phyloP scores from a whole-genome alignment of 768 basidiomycete species.

The Leccinellum luteum region DNA sequence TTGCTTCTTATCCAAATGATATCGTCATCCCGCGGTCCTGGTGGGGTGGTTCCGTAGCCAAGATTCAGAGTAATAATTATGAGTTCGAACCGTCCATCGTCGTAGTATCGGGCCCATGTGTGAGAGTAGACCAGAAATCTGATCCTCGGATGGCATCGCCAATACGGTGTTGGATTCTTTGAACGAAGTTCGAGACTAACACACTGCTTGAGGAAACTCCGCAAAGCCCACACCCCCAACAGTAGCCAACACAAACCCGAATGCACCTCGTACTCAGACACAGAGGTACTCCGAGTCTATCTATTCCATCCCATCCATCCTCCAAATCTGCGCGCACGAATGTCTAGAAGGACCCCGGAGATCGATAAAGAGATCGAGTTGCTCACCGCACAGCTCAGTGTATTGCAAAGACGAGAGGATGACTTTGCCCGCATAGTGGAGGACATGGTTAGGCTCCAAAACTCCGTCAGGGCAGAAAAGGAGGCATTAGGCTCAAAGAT shows the following conservation, averaged over 20 bases:
- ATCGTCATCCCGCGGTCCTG: neutral
- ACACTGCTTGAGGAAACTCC: neutral
- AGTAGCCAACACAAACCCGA: neutral
- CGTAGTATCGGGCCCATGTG: neutral
- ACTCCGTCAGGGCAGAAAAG: conserved; percentile 35
- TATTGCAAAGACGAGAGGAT: conserved; percentile 36
- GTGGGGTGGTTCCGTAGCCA: neutral
- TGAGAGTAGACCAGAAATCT: neutral
- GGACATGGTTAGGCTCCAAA: conserved; percentile 39
- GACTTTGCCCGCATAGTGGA: conserved; percentile 41
- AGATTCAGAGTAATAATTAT: neutral
- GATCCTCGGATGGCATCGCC: neutral
- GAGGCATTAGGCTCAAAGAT: conserved; percentile 29
- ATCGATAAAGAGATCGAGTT: conserved; percentile 38
- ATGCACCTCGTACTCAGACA: neutral
- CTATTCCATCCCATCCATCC: neutral
- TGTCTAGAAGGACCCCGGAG: conserved; percentile 20
- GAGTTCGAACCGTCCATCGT: neutral
- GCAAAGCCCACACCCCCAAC: neutral
- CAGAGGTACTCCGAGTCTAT: neutral
- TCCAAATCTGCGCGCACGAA: conserved; percentile 6
- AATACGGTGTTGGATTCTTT: neutral
- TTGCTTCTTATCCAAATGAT: neutral
- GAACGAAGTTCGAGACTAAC: neutral
- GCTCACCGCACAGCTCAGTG: conserved; percentile 38